Evolutionary conservation across 192 early-diverging fungal species (phyloP), one percentile per base, ranked within the genome.

Genomic region (Spizellomyces punctatus): DNA sequence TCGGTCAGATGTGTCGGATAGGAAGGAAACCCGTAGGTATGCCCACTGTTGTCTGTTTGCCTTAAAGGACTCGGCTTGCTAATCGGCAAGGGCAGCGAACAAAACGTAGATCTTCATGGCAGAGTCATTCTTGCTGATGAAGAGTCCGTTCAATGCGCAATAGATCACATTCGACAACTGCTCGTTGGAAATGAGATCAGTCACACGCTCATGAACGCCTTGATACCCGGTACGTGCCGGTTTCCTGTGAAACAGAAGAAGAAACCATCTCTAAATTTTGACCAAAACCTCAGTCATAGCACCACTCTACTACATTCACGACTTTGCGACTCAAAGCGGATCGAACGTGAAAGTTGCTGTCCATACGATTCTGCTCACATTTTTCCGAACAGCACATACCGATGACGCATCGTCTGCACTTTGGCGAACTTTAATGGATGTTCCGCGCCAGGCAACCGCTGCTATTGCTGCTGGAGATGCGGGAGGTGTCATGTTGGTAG

Each of bases 231-330:
- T 36, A 36, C 27, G 27, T 36, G 1, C 27, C 27, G 27, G 27
- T 36, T 36, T 36, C 27, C 27, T 36, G 27, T 36, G 27, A 36
- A 36, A 36, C 27, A 36, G 27, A 36, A 36, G 27, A 36, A 36
- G 27, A 36, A 36, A 36, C 27, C 27, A 36, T 36, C 27, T 36
- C 27, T 36, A 36, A 36, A 36, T 47, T 43, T 44, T 69, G 48
- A 45, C 59, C 54, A 49, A 22, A 22, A 50, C 63, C 9, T 72
- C 66, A 12, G 63, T 85, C 0, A 64, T 92, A 17, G 63, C 75
- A 10, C 76, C 80, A 8, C 49, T 92, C 46, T 80, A 86, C 63
- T 63, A 54, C 42, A 68, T 74, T 12, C 50, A 74, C 59, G 71
- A 66, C 47, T 70, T 81, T 45, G 59, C 64, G 42, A 58, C 64